Conservation (phyloP, 2,329 filamentous ascomycete genomes). For the Alternaria tenuissima region DNA sequence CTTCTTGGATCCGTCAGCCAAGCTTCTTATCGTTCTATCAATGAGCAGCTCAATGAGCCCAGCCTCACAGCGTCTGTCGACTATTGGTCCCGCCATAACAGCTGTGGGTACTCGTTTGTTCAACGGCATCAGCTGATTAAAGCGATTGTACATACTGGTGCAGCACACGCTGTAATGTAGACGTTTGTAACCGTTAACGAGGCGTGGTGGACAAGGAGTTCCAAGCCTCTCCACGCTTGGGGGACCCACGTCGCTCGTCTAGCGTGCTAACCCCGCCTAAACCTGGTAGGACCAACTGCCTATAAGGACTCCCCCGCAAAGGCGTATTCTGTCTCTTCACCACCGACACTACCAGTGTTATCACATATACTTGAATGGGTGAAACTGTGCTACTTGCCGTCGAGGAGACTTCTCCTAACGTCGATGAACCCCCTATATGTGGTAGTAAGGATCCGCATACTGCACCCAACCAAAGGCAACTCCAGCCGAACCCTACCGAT, state of each 20-base stretch:
- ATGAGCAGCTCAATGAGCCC: slow-evolving; percentile 16
- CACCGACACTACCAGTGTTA: slow-evolving; percentile 45
- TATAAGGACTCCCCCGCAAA: slow-evolving; percentile 46
- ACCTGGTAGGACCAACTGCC: slow-evolving; percentile 28
- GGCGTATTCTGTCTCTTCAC: slow-evolving; percentile 29
- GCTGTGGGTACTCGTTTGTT: slow-evolving; percentile 1
- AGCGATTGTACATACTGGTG: slow-evolving; percentile 5
- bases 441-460: slow-evolving; percentile 44
- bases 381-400: slow-evolving; percentile 51
- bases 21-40: slow-evolving; percentile 37
- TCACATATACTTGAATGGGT: slow-evolving; percentile 54
- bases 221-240: slow-evolving; percentile 37
- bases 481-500: slow-evolving; percentile 31
- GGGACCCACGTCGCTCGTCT: slow-evolving; percentile 42
- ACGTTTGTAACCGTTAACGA: slow-evolving; percentile 25
- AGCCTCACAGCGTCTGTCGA: slow-evolving; percentile 2
- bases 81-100: slow-evolving; percentile 10
- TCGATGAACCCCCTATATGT: slow-evolving; percentile 55
- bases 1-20: slow-evolving; percentile 46
- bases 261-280: slow-evolving; percentile 43
- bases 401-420: slow-evolving; percentile 52
- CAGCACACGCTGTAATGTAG: background rate
- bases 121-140: slow-evolving; percentile 11
- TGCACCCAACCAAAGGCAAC: slow-evolving; percentile 34
- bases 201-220: slow-evolving; percentile 25